These are phyloP conservation scores for Colletotrichum tofieldiae DNA, from an alignment of 2,329 filamentous ascomycete genomes.

Conservation along the genomic window DNA sequence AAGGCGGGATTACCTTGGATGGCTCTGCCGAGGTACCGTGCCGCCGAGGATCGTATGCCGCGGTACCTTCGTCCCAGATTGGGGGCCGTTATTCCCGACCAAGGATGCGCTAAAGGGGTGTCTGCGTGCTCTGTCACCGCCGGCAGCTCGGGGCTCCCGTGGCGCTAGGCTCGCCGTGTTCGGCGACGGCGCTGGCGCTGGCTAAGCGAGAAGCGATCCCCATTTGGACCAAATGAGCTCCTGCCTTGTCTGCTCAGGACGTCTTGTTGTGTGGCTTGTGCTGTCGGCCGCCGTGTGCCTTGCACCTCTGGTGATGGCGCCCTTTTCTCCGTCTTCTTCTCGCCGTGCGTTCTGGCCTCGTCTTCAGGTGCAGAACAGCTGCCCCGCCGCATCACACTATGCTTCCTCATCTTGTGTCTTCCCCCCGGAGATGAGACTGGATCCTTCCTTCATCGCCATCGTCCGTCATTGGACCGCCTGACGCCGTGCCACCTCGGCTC, in stretches of 20 bases:
- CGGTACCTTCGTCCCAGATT: neutral
- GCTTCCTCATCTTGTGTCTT: neutral
- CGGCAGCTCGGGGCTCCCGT: constrained; percentile 19
- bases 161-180: constrained; percentile 2
- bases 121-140: neutral
- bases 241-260: neutral
- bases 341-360: neutral
- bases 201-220: constrained; percentile 2
- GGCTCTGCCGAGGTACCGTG: neutral
- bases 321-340: neutral
- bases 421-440: neutral
- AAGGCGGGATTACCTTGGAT: neutral
- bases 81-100: constrained; percentile 14
- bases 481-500: neutral
- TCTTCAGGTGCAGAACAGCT: neutral
- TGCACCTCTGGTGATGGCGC: neutral
- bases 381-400: neutral
- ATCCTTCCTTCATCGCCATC: neutral
- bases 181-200: neutral
- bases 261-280: neutral
- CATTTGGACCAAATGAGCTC: neutral
- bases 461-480: neutral
- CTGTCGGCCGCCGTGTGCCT: neutral
- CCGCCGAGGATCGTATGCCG: neutral
- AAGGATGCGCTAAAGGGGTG: neutral